Percentiles rank a stretch among this genome's conserved stretches.
These are phyloP conservation scores for Septoria petroselini DNA, from an alignment of 2,329 filamentous ascomycete species.

Conservation along the genomic window DNA sequence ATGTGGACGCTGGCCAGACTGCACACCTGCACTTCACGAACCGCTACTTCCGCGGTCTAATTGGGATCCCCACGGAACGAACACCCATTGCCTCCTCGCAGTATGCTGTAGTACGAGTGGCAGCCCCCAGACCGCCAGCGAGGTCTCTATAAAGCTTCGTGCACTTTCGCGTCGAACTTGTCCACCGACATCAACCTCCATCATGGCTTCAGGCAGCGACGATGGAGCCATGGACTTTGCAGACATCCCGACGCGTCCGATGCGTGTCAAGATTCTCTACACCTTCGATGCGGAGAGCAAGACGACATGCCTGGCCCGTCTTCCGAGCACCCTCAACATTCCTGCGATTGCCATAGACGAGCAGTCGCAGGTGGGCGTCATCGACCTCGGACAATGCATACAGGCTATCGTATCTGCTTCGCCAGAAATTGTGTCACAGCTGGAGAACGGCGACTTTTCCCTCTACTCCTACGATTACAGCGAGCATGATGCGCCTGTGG, in stretches of 20 bases:
- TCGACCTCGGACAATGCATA: conserved; percentile 83
- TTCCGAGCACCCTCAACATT: conserved; percentile 74
- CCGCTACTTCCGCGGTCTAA: too few relatives aligned
- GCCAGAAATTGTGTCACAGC: conserved; percentile 75
- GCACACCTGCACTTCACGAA: too few relatives aligned
- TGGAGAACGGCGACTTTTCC: conserved; percentile 76
- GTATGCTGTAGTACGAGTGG: conserved; percentile 33
- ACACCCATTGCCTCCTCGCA: conserved; percentile 13
- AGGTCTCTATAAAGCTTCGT: conserved; percentile 21
- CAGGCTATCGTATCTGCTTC: conserved; percentile 75
- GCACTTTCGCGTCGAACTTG: conserved; percentile 18
- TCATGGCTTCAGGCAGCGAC: conserved; percentile 29
- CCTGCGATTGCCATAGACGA: conserved; percentile 81
- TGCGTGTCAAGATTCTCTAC: conserved; percentile 87
- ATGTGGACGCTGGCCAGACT: too few relatives aligned
- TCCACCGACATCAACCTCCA: conserved; percentile 27
- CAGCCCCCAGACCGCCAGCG: conserved; percentile 28
- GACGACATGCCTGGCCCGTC: conserved; percentile 83
- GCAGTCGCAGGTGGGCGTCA: conserved; percentile 73
- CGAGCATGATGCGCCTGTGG: conserved; percentile 86
- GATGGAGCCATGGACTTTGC: conserved; percentile 28
- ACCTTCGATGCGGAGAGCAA: conserved; percentile 89
- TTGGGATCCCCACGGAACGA: conserved; percentile 8
- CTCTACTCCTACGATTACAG: conserved; percentile 97
- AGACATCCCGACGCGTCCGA: conserved; percentile 42